These are phyloP conservation scores for Elsinoe necatrix DNA, from an alignment of 2,329 filamentous ascomycete species.

Conservation along the genomic window DNA sequence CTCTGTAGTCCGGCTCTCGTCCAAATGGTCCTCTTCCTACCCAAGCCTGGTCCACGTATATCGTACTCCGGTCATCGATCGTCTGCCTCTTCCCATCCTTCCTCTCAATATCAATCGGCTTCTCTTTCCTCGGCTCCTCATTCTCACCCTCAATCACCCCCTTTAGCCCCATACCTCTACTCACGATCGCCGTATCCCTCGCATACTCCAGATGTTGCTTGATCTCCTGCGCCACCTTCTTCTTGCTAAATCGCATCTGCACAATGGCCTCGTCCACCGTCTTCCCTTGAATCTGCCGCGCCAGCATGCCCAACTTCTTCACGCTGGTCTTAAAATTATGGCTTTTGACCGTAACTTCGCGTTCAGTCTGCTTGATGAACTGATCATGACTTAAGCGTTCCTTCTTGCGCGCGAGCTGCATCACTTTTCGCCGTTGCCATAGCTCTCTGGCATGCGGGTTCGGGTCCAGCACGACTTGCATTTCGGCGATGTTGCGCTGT, in stretches of 20 bases:
- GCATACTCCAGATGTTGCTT: conserved; percentile 71
- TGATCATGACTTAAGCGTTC: conserved; percentile 59
- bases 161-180: conserved; percentile 72
- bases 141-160: conserved; percentile 18
- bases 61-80: conserved; percentile 64
- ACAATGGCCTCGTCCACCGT: conserved; percentile 85
- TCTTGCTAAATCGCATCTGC: conserved; percentile 93
- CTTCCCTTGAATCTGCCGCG: conserved; percentile 86
- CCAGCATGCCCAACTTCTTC: conserved; percentile 84
- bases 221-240: conserved; percentile 79
- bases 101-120: conserved; percentile 55
- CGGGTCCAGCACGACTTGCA: conserved; percentile 63
- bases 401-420: conserved; percentile 61
- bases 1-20: conserved; percentile 59
- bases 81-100: conserved; percentile 66
- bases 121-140: conserved; percentile 17
- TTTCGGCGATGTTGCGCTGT: conserved; percentile 41
- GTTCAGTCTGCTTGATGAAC: conserved; percentile 58
- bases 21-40: conserved; percentile 66
- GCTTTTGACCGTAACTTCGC: conserved; percentile 53
- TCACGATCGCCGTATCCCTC: conserved; percentile 69
- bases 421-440: conserved; percentile 79
- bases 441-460: conserved; percentile 60
- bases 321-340: conserved; percentile 71
- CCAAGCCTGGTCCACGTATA: conserved; percentile 92